These are phyloP conservation scores for Pyrenophora tritici-repentis DNA, from an alignment of 2,329 filamentous ascomycete genomes.

Conservation along the genomic window DNA sequence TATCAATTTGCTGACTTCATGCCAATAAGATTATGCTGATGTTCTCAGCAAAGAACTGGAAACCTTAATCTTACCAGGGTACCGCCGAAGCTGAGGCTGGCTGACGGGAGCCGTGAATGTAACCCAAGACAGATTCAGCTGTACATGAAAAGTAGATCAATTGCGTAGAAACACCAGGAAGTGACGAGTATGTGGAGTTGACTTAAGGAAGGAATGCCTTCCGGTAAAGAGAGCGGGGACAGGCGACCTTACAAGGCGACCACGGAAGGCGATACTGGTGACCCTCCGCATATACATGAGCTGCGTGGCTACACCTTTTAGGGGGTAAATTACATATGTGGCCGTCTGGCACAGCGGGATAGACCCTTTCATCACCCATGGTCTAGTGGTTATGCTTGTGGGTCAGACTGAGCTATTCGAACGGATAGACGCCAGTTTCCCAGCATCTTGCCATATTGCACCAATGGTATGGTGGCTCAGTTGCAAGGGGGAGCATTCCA, in stretches of 20 bases:
- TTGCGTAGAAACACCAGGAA: not conserved
- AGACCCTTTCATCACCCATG: not conserved
- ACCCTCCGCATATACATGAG: constrained; percentile 6
- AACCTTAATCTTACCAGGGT: constrained; percentile 11
- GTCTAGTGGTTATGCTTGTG: too few relatives aligned
- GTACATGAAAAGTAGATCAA: too few relatives aligned
- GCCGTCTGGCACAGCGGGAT: not conserved
- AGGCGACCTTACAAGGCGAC: not conserved
- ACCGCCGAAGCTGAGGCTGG: too few relatives aligned
- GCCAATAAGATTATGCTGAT: not conserved
- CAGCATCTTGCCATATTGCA: not conserved
- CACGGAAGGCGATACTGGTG: not conserved
- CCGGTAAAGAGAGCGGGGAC: not conserved
- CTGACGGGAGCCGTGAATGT: too few relatives aligned
- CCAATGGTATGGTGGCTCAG: not conserved
- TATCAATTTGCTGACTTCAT: not conserved
- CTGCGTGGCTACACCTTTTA: not conserved
- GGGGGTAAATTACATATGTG: not conserved
- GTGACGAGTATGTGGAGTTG: not conserved
- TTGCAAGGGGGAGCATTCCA: not conserved
- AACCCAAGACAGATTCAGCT: too few relatives aligned
- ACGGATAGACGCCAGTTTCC: too few relatives aligned
- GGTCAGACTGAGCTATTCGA: too few relatives aligned
- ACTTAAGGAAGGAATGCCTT: not conserved
- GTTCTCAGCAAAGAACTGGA: not conserved